Evolutionary conservation across 2,329 filamentous ascomycete genomes (phyloP).

Genomic region (Aspergillus chevalieri): DNA sequence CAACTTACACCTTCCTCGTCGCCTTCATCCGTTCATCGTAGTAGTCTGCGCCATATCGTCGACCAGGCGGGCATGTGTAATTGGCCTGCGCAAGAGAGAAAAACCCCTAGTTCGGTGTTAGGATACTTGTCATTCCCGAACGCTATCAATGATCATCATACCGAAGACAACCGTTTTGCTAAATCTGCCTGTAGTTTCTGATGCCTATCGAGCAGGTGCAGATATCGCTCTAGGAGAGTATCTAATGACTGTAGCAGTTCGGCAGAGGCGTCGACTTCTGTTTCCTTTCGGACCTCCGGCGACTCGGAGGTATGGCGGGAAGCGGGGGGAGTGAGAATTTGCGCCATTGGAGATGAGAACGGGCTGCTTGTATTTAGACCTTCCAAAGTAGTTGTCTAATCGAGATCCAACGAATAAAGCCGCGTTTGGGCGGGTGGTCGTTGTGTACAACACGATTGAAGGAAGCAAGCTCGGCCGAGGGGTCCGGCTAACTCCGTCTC

Average conservation of each 20-base stretch:
- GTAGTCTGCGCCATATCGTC: slow-evolving; percentile 44
- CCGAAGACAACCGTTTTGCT: slow-evolving; percentile 33
- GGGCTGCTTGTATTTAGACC: neutral
- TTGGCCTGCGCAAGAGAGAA: slow-evolving; percentile 45
- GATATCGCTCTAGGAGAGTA: slow-evolving; percentile 37
- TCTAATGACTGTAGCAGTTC: slow-evolving; percentile 33
- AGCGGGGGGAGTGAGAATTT: slow-evolving; percentile 30
- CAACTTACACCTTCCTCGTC: slow-evolving; percentile 32
- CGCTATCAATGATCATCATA: slow-evolving; percentile 16
- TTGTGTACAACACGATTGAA: slow-evolving; percentile 5
- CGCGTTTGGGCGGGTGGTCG: neutral
- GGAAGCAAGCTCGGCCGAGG: slow-evolving; percentile 19
- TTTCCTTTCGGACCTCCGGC: slow-evolving; percentile 15
- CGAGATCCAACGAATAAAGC: neutral
- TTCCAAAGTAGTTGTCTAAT: neutral
- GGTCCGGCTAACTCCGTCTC: slow-evolving; percentile 34
- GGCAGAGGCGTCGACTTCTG: slow-evolving; percentile 12
- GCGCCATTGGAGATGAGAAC: slow-evolving; percentile 18
- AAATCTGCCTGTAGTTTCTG: slow-evolving; percentile 35
- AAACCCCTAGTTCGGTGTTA: slow-evolving; percentile 37
- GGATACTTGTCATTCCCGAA: slow-evolving; percentile 1
- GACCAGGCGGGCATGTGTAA: slow-evolving; percentile 39
- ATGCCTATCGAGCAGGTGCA: slow-evolving; percentile 38
- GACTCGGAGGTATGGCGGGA: slow-evolving; percentile 26
- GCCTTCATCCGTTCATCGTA: slow-evolving; percentile 49